A percentile compares a stretch with the other conserved stretches of the same genome.
Conservation (phyloP, 768 basidiomycete genomes). For the Cubamyces sp. region DNA sequence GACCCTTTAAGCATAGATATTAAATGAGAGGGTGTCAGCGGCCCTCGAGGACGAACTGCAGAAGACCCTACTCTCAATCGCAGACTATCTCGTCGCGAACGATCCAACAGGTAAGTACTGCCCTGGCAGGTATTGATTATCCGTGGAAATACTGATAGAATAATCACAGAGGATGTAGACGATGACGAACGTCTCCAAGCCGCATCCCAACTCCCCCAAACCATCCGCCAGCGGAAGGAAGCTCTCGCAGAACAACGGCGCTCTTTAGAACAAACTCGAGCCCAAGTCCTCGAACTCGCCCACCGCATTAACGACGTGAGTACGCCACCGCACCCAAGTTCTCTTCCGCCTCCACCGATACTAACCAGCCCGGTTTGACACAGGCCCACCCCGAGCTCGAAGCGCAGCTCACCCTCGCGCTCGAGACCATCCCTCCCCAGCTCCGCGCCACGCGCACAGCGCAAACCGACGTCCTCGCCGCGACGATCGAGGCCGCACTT, state of each 20-base stretch:
- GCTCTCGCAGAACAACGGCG: neutral
- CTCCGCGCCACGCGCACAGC: conserved; percentile 39
- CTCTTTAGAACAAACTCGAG: neutral
- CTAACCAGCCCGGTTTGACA: neutral
- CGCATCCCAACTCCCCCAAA: conserved; percentile 4
- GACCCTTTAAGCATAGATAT: neutral
- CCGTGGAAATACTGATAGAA: no score
- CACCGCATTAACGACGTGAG: conserved; percentile 23
- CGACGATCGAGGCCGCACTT: conserved; percentile 50
- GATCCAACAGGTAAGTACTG: no score
- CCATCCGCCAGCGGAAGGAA: neutral
- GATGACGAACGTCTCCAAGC: neutral
- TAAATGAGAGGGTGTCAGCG: neutral
- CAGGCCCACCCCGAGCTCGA: conserved; percentile 42
- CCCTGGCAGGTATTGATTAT: no score
- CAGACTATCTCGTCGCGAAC: neutral
- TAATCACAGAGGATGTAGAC: neutral
- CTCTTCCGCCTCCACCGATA: neutral
- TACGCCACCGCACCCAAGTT: neutral
- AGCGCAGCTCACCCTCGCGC: conserved; percentile 32
- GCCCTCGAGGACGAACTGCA: conserved; percentile 9
- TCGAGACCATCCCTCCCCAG: conserved; percentile 36
- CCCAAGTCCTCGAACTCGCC: conserved; percentile 16
- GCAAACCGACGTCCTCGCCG: conserved; percentile 44
- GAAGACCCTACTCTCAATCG: conserved; percentile 13